Evolutionary conservation across 352 stramenopile genomes (phyloP), one percentile per base, ranked within the genome.

Genomic region (Pythium volutum): DNA sequence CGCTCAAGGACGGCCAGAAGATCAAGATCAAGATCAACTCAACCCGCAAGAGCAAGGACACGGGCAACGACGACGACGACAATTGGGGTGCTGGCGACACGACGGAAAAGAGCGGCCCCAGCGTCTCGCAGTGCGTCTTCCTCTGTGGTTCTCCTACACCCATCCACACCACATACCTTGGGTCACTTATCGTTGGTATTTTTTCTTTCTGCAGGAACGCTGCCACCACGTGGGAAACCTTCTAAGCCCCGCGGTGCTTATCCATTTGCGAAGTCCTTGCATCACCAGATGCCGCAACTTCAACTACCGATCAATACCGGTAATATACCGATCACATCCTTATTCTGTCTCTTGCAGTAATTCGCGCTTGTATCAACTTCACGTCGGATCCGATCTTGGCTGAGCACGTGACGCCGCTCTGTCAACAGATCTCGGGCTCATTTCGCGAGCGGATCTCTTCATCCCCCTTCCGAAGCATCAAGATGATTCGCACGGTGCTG

Each of bases 1-100:
- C 77, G 23, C 79, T 98, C 25, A 97, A 98, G 63, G 74, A 97
- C 47, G 91, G 91, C 49, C 78, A 98, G 66, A 98, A 91, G 58
- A 98, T 98, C 59, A 79, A 76, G 4, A 94, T 98, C 68, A 88
- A 87, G 55, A 81, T 90, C 60, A 90, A 88, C 62, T 73, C 72
- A 15, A 83, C 64, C 10, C 64, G 73, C 29, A 85, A 88, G 57
- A 73, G 59, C 58, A 82, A 78, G 41, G 73, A 84, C 51, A 69
- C 71, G 26, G 67, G 66, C 23, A 62, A 72, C 51, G 68, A 64
- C 1, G 71, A 79, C 25, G 63, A 77, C 41, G 70, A 75, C 29
- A 60, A 68, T 36, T 62, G 56, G 27, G 68, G 73, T 38, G 27
- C 51, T 8, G 62, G 15, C 49, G 55, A 59, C 12, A 55, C 33